Evolutionary conservation across 108 stramenopile species (phyloP), one percentile per base, ranked within the genome.

Genomic region (Cyclotella atomus): DNA sequence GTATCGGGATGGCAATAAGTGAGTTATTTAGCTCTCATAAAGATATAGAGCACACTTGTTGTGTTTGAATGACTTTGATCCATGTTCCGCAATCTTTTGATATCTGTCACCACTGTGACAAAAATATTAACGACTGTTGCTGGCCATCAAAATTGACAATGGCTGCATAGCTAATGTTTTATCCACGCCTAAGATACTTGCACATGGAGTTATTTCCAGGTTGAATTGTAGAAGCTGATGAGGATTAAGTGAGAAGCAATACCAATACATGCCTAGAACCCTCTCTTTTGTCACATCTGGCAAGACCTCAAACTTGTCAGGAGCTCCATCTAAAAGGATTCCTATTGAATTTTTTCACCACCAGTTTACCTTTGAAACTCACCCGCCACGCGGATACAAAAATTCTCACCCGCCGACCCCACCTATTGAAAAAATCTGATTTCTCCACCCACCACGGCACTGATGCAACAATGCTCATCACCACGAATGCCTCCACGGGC

Each of bases 1-100:
- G n/a, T n/a, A n/a, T n/a, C n/a, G n/a, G 79, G 79, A 23, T 70
- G 9, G 0, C 79, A 81, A 6, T 72, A 73, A 67, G n/a, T 81
- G 79, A 24, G 66, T 36, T 0, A 81, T 57, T 57, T 74, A 69
- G 2, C 65, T 68, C 8, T 47, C 73, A 38, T 52, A 75, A 0
- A 75, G 49, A 44, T 74, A 81, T 2, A 81, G 41, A 27, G 79
- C 79, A 55, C 35, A 15, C 19, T 52, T 33, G 47, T n/a, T n/a
- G n/a, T n/a, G n/a, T 41, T 19, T 5, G 30, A n/a, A 2, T 21
- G 15, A 27, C 32, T 24, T 38, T 23, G 29, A 16, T 10, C 32
- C n/a, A 41, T 3, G 1, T 33, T 65, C 12, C 34, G 23, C 0
- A 16, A 67, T 23, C 46, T 67, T 12, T 41, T 12, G 38, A 12